Conservation (phyloP, 2,329 filamentous ascomycete species). For the Cladosporium sphaerospermum region DNA sequence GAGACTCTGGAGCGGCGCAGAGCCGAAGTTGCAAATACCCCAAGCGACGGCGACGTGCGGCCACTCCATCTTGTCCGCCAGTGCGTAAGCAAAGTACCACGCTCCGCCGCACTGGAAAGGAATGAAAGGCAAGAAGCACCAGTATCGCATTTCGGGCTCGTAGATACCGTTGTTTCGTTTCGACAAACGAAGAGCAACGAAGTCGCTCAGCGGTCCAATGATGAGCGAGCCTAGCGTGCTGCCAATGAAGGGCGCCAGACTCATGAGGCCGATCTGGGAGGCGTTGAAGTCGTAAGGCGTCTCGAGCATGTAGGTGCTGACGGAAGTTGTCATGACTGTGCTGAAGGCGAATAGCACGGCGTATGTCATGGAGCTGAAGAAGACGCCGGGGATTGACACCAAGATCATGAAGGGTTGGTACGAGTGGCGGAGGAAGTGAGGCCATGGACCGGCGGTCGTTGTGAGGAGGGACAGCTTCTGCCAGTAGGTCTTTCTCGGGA, state of each 20-base stretch:
- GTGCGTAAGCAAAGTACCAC: constrained; percentile 35
- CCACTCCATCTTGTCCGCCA: constrained; percentile 23
- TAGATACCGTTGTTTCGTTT: constrained; percentile 31
- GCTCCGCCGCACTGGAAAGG: constrained; percentile 28
- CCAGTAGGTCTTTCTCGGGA: constrained; percentile 38
- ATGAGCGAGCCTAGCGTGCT: constrained; percentile 42
- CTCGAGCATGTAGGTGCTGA: constrained; percentile 33
- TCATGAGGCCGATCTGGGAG: constrained; percentile 45
- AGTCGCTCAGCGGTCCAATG: constrained; percentile 44
- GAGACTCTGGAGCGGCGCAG: constrained; percentile 29
- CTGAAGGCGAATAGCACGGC: constrained; percentile 34
- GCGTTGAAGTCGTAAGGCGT: constrained; percentile 43
- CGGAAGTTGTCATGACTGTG: constrained; percentile 33
- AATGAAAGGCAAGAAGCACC: constrained; percentile 28
- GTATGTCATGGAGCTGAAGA: constrained; percentile 33
- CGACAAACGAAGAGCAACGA: constrained; percentile 29
- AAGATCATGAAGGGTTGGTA: constrained; percentile 35
- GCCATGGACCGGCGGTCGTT: constrained; percentile 24
- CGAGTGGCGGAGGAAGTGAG: constrained; percentile 29
- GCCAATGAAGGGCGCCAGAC: constrained; percentile 45
- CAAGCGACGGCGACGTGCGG: constrained; percentile 32
- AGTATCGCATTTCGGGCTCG: constrained; percentile 32
- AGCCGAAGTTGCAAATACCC: constrained; percentile 34
- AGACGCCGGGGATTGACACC: constrained; percentile 35
- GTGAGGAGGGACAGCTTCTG: constrained; percentile 37